Conservation (phyloP, 2,329 filamentous ascomycete genomes). For the Fusarium sp. region DNA sequence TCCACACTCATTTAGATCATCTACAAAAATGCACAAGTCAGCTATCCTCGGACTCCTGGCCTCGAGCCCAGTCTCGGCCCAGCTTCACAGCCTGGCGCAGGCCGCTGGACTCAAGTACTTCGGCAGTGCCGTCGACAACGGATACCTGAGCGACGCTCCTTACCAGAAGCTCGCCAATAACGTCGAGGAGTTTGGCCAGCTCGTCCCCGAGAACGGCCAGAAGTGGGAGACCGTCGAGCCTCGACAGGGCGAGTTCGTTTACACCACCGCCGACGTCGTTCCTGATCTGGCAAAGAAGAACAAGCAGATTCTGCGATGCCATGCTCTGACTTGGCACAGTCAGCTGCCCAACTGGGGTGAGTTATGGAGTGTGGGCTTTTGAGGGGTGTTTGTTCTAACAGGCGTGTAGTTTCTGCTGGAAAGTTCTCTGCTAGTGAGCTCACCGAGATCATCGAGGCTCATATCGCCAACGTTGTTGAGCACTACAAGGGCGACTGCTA, state of each 20-base stretch:
- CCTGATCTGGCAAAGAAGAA: conserved; percentile 62
- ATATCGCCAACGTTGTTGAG: conserved; percentile 69
- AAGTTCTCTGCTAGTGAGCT: conserved; percentile 71
- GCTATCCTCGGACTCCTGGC: conserved; percentile 46
- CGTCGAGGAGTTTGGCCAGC: conserved; percentile 71
- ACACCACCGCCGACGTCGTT: conserved; percentile 67
- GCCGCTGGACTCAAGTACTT: conserved; percentile 72
- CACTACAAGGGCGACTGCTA: conserved; percentile 73
- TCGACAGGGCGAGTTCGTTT: conserved; percentile 68
- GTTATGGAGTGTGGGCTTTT: not conserved
- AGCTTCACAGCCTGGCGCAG: conserved; percentile 67
- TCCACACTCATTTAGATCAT: conserved; percentile 8
- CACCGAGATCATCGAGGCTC: conserved; percentile 63
- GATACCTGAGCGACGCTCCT: conserved; percentile 63
- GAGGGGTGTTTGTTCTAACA: not conserved
- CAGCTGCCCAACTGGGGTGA: conserved; percentile 51
- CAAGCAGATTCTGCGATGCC: conserved; percentile 70
- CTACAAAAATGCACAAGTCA: conserved; percentile 41
- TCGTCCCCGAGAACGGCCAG: conserved; percentile 74
- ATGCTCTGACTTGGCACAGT: conserved; percentile 67
- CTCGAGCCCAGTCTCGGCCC: conserved; percentile 47
- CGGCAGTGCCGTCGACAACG: conserved; percentile 74
- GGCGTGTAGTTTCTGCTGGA: conserved; percentile 39
- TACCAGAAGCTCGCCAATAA: conserved; percentile 70
- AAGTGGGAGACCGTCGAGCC: conserved; percentile 76